Evolutionary conservation across 495 filamentous ascomycete genomes (phyloP).

Genomic region (Tuber umbilicatum): DNA sequence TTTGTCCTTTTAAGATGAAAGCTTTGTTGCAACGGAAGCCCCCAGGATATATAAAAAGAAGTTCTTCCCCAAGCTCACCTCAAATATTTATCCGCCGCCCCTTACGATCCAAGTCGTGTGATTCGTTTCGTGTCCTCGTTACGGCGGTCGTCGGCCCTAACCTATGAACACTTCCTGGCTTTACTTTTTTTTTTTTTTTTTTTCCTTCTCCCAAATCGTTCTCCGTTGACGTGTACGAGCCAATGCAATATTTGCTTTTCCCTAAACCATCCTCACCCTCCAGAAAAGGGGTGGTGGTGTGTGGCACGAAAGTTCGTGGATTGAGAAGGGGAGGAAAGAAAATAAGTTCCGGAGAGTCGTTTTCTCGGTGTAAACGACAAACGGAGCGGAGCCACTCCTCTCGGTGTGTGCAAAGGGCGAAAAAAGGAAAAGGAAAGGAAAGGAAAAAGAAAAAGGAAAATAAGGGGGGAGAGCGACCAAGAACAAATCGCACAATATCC

Average conservation of each 20-base stretch:
- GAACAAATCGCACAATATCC: background rate
- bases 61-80: background rate
- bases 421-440: background rate
- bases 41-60: background rate
- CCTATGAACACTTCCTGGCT: background rate
- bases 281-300: slow-evolving; percentile 4
- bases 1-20: slow-evolving; percentile 1
- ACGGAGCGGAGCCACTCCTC: background rate
- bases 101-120: slow-evolving; percentile 2
- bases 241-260: slow-evolving; percentile 5
- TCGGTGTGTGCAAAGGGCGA: background rate
- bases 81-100: slow-evolving; percentile 5
- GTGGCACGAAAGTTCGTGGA: background rate
- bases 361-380: background rate
- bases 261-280: background rate
- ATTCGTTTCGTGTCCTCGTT: slow-evolving; percentile 2
- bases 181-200: background rate
- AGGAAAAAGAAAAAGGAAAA: background rate
- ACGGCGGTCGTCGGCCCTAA: background rate
- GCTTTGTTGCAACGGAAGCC: background rate
- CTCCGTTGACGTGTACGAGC: background rate
- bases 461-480: background rate
- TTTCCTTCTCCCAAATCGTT: background rate
- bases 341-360: background rate
- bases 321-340: background rate